Base-by-base conservation (phyloP, 495 filamentous ascomycete genomes). In the Penicillium soppii region DNA sequence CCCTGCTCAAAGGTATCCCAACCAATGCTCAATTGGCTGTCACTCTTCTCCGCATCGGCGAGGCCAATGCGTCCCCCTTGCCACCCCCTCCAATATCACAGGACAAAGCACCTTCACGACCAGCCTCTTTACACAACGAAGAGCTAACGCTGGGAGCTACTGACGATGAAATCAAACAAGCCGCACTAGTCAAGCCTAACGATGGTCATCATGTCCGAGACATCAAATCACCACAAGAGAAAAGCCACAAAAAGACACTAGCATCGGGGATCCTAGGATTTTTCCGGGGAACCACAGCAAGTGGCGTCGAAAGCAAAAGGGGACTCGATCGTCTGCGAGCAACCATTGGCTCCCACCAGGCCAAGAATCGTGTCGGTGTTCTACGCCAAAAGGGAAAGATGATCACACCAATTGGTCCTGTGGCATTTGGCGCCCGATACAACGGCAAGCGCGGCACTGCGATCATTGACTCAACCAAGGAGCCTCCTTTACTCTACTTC, bases 11-110 rank as follows among this genome's bases (percentile, higher is more conserved):
- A 61, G 88, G 87, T 13, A 81, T 92, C 32, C 91, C 91, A 0
- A 95, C 90, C 3, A 92, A 95, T 65, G 89, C 89, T 10, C 91
- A 95, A 57, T 72, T 96, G 19, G 88, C 90, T 0, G 66, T 96
- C 10, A 94, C 90, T 1, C 79, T 95, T 9, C 83, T 96, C 10
- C 87, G 91, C 17, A 82, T 92, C 35, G 88, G 90, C 39, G 91
- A 95, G 68, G 82, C 80, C 9, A 92, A 90, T 70, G 82, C 86
- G 52, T 83, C 87, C 2, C 90, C 90, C 0, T 70, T 95, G 1
- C 89, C 90, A 1, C 88, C 90, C 5, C 88, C 89, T 3, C 88
- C 90, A 5, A 70, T 68, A 3, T 73, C 78, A n/a, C 57, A 58
- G 10, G 62, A 75, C 13, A 73, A 81, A 6, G 82, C 85, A 0